Evolutionary conservation across 768 basidiomycete genomes (phyloP), one percentile per base, ranked within the genome.

Genomic region (Rhizopogon rudus): DNA sequence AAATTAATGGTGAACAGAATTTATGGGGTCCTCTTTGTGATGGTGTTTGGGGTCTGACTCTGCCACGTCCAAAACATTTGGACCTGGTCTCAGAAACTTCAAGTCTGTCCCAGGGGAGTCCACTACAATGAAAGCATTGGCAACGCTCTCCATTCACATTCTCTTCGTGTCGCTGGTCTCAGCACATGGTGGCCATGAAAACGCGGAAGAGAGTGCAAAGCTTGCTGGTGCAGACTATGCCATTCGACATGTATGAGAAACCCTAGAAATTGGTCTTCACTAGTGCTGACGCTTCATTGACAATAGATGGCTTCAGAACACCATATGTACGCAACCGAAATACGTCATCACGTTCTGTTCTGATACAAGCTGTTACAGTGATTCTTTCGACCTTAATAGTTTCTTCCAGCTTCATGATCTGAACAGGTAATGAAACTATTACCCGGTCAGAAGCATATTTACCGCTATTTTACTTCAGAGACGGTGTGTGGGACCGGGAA

Each of bases 331-430:
- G 73, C 20, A 25, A 37, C 35, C 5, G 14, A 49, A 16, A 22
- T 0, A 29, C 33, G 17, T n/a, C 6, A 2, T 48, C 16, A 31
- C 3, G n/a, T 40, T 42, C 14, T 29, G 33, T 46, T 39, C 44
- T 22, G 49, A 29, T 33, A 37, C 43, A 5, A 16, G 31, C n/a
- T 51, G 29, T 13, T 54, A 17, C 64, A 93, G 92, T 55, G 89
- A 93, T 66, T 81, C 83, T 40, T 96, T 91, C 61, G 93, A 88
- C 64, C 73, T 82, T 42, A 77, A 84, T 62, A 91, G 92, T 68
- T 99, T 99, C 82, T 96, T 97, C 81, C 86, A 89, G 57, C 75
- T 99, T 12, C 96, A 99, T 72, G 96, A 99, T 73, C 77, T 99
- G 55, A 85, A 98, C 72, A 75, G 84, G 88, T 87, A 57, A 59